Evolutionary conservation across 176 grass and related monocot species (phyloP), one percentile per base, ranked within the genome.

Genomic region (Avena sativa): DNA sequence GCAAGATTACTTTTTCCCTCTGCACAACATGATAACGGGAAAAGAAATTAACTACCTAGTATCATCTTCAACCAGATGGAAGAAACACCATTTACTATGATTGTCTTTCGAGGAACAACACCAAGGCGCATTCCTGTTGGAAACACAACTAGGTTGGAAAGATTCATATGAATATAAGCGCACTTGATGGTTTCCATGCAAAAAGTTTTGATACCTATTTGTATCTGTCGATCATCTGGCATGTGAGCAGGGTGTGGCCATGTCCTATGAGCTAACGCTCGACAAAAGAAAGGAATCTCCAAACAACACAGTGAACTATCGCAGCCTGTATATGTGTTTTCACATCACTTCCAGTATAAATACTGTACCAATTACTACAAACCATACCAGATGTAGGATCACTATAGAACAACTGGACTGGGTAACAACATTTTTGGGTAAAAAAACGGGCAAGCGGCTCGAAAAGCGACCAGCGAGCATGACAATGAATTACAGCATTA

Each of bases 401-500:
- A 70, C n/a, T 86, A 5, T 23, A 3, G 46, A 80, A 3, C 84
- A 57, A 80, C 77, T 14, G 6, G 0, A 30, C 23, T 2, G 44
- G 12, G 0, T 16, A 55, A 53, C 40, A 87, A 53, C 40, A 87
- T 52, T 43, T 52, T 69, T 52, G n/a, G 51, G 83, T 76, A 88
- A 46, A 85, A 53, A 85, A 55, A 74, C 26, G 26, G 56, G 66
- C 13, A 53, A 53, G 13, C 12, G 10, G 12, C 71, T 75, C 44
- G 88, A 28, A 8, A 28, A 12, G 19, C 36, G 23, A 32, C 1
- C 32, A 70, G 4, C 21, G 9, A 25, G 23, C 73, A 76, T 28
- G 32, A 49, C 30, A 55, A 83, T 40, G 30, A 74, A 74, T 86
- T 77, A 86, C 80, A 76, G 73, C 8, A 16, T 53, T 70, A 43